Conservation (phyloP, 2,329 filamentous ascomycete genomes). For the Magnaporthiopsis incrustans region DNA sequence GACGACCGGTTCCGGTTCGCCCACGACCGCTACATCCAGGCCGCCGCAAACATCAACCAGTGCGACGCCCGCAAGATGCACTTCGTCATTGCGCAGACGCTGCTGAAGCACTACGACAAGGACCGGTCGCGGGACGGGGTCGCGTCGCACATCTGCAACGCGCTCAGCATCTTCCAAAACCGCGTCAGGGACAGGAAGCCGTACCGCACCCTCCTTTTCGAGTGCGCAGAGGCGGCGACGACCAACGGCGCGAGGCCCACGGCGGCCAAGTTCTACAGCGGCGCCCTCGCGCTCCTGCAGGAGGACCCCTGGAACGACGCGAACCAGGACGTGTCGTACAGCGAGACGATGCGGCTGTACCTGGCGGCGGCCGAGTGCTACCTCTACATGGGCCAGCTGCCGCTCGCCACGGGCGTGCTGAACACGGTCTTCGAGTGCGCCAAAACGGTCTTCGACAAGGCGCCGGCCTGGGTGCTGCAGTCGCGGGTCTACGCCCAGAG, state of each 20-base stretch:
- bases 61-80: constrained; percentile 74
- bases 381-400: constrained; percentile 66
- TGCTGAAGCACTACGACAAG: constrained; percentile 61
- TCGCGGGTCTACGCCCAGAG: constrained; percentile 69
- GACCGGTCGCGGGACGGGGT: constrained; percentile 63
- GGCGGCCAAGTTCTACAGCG: constrained; percentile 72
- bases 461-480: constrained; percentile 74
- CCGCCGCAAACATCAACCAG: constrained; percentile 61
- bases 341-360: constrained; percentile 75
- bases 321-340: constrained; percentile 67
- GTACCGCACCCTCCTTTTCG: constrained; percentile 69
- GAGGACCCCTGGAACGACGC: constrained; percentile 67
- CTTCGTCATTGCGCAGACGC: constrained; percentile 74
- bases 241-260: constrained; percentile 79
- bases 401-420: constrained; percentile 61
- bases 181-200: constrained; percentile 51
- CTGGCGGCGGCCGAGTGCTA: constrained; percentile 76
- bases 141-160: constrained; percentile 74
- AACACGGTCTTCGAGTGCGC: constrained; percentile 62
- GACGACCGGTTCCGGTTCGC: constrained; percentile 85
- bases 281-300: constrained; percentile 72
- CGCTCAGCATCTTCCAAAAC: constrained; percentile 64
- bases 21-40: constrained; percentile 80
- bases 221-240: constrained; percentile 68
- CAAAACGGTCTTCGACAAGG: constrained; percentile 67